Evolutionary conservation across 345 rosid genomes (phyloP).

Genomic region (Sisymbrium altissimum): DNA sequence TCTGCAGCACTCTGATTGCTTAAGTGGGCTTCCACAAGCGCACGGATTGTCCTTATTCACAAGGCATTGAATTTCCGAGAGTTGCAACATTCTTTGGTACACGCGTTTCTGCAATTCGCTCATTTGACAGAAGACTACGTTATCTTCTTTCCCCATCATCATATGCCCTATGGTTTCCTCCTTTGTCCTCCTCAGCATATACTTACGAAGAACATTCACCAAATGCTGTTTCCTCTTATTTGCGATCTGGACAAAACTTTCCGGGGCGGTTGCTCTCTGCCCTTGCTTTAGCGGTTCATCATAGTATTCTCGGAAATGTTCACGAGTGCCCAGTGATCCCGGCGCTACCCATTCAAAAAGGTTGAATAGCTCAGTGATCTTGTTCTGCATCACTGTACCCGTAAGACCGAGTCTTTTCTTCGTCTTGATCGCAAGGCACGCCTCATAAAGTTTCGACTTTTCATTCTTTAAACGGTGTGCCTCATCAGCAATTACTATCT

Average conservation of each 20-base stretch:
- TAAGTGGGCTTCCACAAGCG: conserved; percentile 88
- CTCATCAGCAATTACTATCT: conserved; percentile 85
- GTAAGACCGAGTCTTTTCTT: conserved; percentile 74
- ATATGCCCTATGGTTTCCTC: conserved; percentile 95
- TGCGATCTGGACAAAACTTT: conserved; percentile 69
- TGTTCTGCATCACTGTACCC: conserved; percentile 92
- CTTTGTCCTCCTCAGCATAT: conserved; percentile 91
- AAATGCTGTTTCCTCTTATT: conserved; percentile 78
- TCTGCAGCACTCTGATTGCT: conserved; percentile 87
- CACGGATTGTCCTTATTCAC: conserved; percentile 85
- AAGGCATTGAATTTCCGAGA: conserved; percentile 85
- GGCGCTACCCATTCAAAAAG: conserved; percentile 94
- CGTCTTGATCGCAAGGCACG: conserved; percentile 62
- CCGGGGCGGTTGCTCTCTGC: conserved; percentile 83
- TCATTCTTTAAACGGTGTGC: conserved; percentile 92
- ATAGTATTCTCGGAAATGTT: conserved; percentile 82
- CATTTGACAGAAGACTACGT: conserved; percentile 92
- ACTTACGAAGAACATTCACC: conserved; percentile 62
- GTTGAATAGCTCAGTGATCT: conserved; percentile 82
- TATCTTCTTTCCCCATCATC: conserved; percentile 99
- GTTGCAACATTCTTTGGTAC: conserved; percentile 73
- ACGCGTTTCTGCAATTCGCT: conserved; percentile 81
- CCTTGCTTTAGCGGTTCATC: conserved; percentile 91
- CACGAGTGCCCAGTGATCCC: conserved; percentile 75
- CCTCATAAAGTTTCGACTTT: conserved; percentile 82